Conservation (phyloP, 1,139 yeast species). For the Sugiyamaella sp. region DNA sequence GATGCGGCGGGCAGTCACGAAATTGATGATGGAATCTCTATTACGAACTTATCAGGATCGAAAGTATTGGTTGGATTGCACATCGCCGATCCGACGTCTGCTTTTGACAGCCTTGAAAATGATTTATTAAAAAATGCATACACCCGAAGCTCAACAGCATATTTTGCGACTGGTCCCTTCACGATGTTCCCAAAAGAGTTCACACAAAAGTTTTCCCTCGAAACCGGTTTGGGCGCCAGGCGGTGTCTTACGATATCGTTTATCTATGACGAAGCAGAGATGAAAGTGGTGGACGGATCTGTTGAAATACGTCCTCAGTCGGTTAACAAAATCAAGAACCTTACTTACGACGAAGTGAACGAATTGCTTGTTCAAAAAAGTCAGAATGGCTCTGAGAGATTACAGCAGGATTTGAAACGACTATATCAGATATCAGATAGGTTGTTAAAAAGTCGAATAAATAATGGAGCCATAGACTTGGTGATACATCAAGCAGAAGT, state of each 20-base stretch:
- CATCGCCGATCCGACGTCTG: constrained; percentile 82
- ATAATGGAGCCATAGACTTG: constrained; percentile 26
- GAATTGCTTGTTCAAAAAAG: constrained; percentile 36
- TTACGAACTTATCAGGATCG: constrained; percentile 44
- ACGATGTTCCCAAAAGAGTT: constrained; percentile 72
- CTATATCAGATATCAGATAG: constrained; percentile 43
- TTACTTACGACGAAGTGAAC: constrained; percentile 57
- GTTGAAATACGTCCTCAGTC: constrained; percentile 42
- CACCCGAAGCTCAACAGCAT: constrained; percentile 66
- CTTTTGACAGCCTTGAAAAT: constrained; percentile 52
- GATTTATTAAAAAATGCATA: constrained; percentile 61
- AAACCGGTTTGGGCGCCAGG: constrained; percentile 45
- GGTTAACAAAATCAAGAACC: constrained; percentile 50
- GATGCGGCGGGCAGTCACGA: constrained; percentile 84
- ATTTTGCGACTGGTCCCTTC: constrained; percentile 67
- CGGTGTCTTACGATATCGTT: constrained; percentile 55
- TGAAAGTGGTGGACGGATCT: constrained; percentile 33
- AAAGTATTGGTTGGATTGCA: constrained; percentile 62
- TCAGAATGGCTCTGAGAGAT: constrained; percentile 10
- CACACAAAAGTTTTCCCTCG: constrained; percentile 57
- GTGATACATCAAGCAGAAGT: constrained; percentile 23
- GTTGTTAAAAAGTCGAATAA: constrained; percentile 36
- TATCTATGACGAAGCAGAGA: constrained; percentile 41
- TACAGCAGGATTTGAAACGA: constrained; percentile 41
- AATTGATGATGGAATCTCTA: constrained; percentile 89